Conservation (phyloP, 2,329 filamentous ascomycete species). For the Verticillium nubilum region DNA sequence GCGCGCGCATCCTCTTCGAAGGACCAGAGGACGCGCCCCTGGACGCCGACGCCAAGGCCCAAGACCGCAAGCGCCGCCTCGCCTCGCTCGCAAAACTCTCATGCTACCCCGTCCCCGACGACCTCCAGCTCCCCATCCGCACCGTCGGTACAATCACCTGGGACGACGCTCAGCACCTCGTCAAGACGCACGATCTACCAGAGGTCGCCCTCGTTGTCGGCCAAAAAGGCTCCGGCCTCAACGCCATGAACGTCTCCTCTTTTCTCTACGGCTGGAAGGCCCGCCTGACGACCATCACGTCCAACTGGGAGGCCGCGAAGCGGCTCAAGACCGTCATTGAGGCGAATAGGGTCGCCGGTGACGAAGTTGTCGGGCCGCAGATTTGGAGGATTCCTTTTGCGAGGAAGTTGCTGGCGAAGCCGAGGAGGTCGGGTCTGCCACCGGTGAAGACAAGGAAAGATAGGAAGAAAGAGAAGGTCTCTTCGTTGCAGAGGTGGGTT, state of each 20-base stretch:
- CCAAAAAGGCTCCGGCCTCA: slow-evolving; percentile 21
- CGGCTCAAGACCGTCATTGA: slow-evolving; percentile 9
- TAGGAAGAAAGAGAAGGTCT: slow-evolving; percentile 9
- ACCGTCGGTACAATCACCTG: slow-evolving; percentile 17
- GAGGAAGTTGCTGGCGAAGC: slow-evolving; percentile 11
- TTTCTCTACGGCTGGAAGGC: slow-evolving; percentile 33
- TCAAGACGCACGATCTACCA: slow-evolving; percentile 22
- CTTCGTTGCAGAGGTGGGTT: slow-evolving; percentile 1
- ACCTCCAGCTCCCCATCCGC: slow-evolving; percentile 28
- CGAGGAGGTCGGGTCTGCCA: not conserved
- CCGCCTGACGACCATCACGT: slow-evolving; percentile 28
- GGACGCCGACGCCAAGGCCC: slow-evolving; percentile 4
- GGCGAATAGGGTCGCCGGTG: slow-evolving; percentile 2
- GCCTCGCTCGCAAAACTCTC: slow-evolving; percentile 26
- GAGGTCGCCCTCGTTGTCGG: slow-evolving; percentile 26
- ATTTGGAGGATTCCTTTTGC: slow-evolving; percentile 13
- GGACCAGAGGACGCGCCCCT: slow-evolving; percentile 1
- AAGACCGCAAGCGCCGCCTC: slow-evolving; percentile 9
- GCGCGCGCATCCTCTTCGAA: slow-evolving; percentile 24
- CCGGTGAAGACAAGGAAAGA: slow-evolving; percentile 8
- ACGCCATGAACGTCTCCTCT: slow-evolving; percentile 30
- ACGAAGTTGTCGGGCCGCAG: slow-evolving; percentile 6
- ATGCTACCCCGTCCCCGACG: slow-evolving; percentile 20
- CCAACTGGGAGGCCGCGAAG: slow-evolving; percentile 29
- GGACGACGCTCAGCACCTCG: slow-evolving; percentile 22